phyloP scores from a whole-genome alignment of 768 basidiomycete genomes.

The Termitomyces sp. region DNA sequence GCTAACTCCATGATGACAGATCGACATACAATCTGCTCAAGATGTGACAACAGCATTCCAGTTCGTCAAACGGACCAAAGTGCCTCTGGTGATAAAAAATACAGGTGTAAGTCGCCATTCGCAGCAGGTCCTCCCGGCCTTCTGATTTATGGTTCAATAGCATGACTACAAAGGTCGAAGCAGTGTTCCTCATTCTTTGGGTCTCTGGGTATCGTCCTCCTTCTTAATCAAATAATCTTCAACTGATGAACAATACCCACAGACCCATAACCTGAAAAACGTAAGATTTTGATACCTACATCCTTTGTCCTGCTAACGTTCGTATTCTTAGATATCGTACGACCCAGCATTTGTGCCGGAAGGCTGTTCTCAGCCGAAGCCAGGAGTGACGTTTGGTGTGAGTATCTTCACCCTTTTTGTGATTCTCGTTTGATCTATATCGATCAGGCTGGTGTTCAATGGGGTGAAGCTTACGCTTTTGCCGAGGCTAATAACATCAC shows the following conservation, averaged over 20 bases:
- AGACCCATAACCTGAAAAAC: slow-evolving; percentile 43
- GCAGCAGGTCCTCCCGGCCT: not conserved
- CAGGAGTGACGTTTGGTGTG: slow-evolving; percentile 39
- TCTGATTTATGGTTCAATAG: slow-evolving; percentile 21
- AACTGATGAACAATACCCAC: not conserved
- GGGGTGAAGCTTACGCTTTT: slow-evolving; percentile 41
- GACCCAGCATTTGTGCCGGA: slow-evolving; percentile 33
- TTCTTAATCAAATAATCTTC: not conserved
- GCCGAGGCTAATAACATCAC: slow-evolving; percentile 44
- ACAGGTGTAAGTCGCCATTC: slow-evolving; percentile 40
- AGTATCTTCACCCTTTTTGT: slow-evolving; percentile 2
- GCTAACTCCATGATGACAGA: slow-evolving; percentile 8
- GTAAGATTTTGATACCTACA: slow-evolving; percentile 19
- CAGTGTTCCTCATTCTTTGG: slow-evolving; percentile 41
- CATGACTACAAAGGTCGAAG: slow-evolving; percentile 52
- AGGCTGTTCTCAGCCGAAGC: slow-evolving; percentile 28
- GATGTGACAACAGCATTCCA: slow-evolving; percentile 45
- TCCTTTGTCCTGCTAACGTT: not conserved
- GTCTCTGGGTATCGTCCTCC: slow-evolving; percentile 38
- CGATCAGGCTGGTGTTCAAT: slow-evolving; percentile 43
- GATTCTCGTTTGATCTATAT: not conserved
- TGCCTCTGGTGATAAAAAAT: slow-evolving; percentile 50
- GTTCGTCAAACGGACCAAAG: slow-evolving; percentile 37
- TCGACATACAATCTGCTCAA: slow-evolving; percentile 34
- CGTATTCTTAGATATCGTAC: slow-evolving; percentile 30